phyloP scores from a whole-genome alignment of 2,329 filamentous ascomycete species.

The Curvularia sp. region DNA sequence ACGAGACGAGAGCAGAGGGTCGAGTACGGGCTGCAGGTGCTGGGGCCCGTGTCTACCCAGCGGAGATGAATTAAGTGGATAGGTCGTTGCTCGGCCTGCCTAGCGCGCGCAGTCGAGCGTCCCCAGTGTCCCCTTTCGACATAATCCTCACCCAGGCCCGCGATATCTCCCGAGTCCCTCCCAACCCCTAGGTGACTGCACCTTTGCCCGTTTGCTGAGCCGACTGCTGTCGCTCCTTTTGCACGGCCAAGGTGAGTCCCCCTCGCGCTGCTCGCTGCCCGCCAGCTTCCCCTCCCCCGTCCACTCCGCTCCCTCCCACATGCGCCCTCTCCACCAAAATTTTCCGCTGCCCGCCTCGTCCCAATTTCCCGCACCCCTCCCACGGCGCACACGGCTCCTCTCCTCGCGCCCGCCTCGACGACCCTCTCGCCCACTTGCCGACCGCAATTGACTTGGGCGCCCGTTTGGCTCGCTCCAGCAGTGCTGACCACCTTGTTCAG shows the following conservation, averaged over 20 bases:
- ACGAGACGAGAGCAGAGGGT: no score
- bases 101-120: conserved; percentile 38
- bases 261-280: conserved; percentile 44
- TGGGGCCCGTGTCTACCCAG: conserved; percentile 34
- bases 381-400: conserved; percentile 29
- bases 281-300: conserved; percentile 14
- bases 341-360: conserved; percentile 39
- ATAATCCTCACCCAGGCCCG: conserved; percentile 31
- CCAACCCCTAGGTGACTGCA: conserved; percentile 32
- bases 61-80: conserved; percentile 35
- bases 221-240: conserved; percentile 46
- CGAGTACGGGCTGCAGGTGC: conserved; percentile 38
- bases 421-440: conserved; percentile 13
- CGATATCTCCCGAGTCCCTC: conserved; percentile 32
- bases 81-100: conserved; percentile 39
- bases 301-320: conserved; percentile 20
- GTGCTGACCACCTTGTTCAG: conserved; percentile 27
- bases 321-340: conserved; percentile 45
- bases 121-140: conserved; percentile 44
- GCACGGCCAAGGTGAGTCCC: conserved; percentile 17
- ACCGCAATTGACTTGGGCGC: conserved; percentile 22
- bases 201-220: conserved; percentile 34
- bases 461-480: not conserved
- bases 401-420: conserved; percentile 22
- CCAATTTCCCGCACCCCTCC: conserved; percentile 36